Evolutionary conservation across 768 basidiomycete species (phyloP).

Genomic region (Mycena crocata): DNA sequence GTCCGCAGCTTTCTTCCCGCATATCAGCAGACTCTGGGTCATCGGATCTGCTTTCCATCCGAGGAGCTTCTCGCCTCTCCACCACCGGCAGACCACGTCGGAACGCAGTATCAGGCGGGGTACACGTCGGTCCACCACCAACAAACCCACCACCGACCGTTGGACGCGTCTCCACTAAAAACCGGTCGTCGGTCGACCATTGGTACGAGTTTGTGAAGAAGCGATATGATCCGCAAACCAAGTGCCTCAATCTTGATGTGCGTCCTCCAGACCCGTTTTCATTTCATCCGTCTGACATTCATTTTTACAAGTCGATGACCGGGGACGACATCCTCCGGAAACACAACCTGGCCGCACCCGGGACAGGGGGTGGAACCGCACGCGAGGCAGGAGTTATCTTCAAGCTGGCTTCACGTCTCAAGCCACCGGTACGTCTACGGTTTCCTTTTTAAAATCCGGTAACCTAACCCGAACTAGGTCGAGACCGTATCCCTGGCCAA

Average conservation of each 20-base stretch:
- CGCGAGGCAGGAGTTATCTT: slow-evolving; percentile 88
- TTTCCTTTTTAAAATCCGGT: slow-evolving; percentile 10
- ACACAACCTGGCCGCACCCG: slow-evolving; percentile 77
- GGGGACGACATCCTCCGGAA: slow-evolving; percentile 83
- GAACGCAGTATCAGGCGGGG: slow-evolving; percentile 58
- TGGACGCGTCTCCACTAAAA: slow-evolving; percentile 36
- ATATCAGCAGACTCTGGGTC: slow-evolving; percentile 51
- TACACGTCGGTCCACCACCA: slow-evolving; percentile 34
- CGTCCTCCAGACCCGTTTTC: slow-evolving; percentile 49
- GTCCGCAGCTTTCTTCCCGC: slow-evolving; percentile 55
- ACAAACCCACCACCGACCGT: slow-evolving; percentile 28
- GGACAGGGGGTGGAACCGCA: slow-evolving; percentile 67
- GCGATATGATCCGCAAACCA: slow-evolving; percentile 76
- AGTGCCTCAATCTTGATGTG: slow-evolving; percentile 87
- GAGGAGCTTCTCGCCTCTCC: slow-evolving; percentile 68
- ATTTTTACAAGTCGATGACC: slow-evolving; percentile 70
- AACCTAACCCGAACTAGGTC: slow-evolving; percentile 53
- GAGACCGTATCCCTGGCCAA: slow-evolving; percentile 89
- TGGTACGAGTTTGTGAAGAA: slow-evolving; percentile 82
- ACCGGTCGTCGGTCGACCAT: slow-evolving; percentile 64
- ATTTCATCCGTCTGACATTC: slow-evolving; percentile 21
- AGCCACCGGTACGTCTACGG: slow-evolving; percentile 69
- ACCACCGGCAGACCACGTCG: slow-evolving; percentile 66
- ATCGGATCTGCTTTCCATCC: slow-evolving; percentile 70
- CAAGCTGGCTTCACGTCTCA: slow-evolving; percentile 84